phyloP scores from a whole-genome alignment of 768 basidiomycete species.

The Russula virescens region DNA sequence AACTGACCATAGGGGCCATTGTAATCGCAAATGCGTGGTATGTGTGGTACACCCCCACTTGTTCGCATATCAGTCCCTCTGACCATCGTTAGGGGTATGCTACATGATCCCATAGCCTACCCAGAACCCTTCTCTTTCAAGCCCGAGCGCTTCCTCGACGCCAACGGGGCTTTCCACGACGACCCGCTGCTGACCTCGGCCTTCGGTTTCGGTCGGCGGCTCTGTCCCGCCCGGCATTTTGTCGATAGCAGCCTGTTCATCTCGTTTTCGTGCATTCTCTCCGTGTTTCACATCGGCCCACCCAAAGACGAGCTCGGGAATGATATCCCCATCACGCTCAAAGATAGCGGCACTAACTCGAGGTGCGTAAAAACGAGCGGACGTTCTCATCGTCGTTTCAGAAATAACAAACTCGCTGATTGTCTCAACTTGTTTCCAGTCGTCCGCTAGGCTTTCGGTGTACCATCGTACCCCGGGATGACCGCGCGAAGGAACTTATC shows the following conservation, averaged over 20 bases:
- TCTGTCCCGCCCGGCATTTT: constrained; percentile 25
- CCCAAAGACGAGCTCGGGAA: constrained; percentile 1
- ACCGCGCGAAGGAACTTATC: constrained; percentile 5
- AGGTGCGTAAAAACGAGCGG: not conserved
- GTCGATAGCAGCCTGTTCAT: constrained; percentile 21
- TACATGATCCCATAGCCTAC: constrained; percentile 23
- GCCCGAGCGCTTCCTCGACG: constrained; percentile 24
- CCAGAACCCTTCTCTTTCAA: constrained; percentile 26
- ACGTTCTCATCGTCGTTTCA: not conserved
- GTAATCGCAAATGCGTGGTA: constrained; percentile 11
- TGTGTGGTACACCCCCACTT: no score
- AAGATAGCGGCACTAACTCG: not conserved
- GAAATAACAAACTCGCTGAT: not conserved
- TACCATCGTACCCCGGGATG: not conserved
- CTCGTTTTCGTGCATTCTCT: constrained; percentile 5
- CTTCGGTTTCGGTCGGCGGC: constrained; percentile 26
- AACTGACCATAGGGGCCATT: not conserved
- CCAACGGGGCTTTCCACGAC: constrained; percentile 28
- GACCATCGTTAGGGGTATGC: constrained; percentile 12
- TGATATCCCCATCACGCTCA: not conserved
- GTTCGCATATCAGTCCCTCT: not conserved
- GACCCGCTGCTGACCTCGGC: constrained; percentile 27
- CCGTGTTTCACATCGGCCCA: constrained; percentile 1
- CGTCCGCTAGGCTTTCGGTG: not conserved
- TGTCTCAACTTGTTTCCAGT: not conserved